phyloP scores from a whole-genome alignment of 371 early-diverging fungal species.

The Umbelopsis sp. region DNA sequence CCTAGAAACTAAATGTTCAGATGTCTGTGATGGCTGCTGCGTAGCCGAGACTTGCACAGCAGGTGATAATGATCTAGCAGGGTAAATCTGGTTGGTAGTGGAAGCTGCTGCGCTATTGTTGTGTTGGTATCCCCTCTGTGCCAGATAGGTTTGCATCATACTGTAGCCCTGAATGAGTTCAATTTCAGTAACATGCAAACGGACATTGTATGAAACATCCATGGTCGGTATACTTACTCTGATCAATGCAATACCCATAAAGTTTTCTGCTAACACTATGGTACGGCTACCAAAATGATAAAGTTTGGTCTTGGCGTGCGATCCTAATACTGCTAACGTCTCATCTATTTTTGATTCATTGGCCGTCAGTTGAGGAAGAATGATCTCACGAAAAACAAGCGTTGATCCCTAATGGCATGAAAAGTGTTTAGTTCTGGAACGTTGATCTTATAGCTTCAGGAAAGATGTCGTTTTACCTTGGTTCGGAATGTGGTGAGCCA shows the following conservation, averaged over 20 bases:
- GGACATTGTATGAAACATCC: neutral
- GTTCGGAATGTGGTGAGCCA: conserved; percentile 33
- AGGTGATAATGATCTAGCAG: neutral
- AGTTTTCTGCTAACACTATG: neutral
- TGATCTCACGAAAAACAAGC: conserved; percentile 8
- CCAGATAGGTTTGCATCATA: neutral
- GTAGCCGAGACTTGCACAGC: neutral
- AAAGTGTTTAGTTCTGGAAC: neutral
- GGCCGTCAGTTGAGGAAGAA: conserved; percentile 10
- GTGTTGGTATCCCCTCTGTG: no score
- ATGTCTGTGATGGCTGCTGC: neutral
- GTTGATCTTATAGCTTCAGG: neutral
- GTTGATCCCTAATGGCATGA: neutral
- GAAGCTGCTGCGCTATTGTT: neutral
- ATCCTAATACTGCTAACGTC: neutral
- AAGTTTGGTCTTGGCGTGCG: conserved; percentile 4
- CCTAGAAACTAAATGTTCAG: neutral
- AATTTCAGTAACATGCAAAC: neutral
- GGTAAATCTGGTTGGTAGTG: neutral
- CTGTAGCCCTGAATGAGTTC: neutral
- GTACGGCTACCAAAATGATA: neutral
- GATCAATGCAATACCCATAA: neutral
- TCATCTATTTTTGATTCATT: conserved; percentile 17
- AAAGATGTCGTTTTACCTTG: conserved; percentile 12
- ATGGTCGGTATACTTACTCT: neutral